Conservation (phyloP, 352 stramenopile genomes). For the Stramenopiles sp. region DNA sequence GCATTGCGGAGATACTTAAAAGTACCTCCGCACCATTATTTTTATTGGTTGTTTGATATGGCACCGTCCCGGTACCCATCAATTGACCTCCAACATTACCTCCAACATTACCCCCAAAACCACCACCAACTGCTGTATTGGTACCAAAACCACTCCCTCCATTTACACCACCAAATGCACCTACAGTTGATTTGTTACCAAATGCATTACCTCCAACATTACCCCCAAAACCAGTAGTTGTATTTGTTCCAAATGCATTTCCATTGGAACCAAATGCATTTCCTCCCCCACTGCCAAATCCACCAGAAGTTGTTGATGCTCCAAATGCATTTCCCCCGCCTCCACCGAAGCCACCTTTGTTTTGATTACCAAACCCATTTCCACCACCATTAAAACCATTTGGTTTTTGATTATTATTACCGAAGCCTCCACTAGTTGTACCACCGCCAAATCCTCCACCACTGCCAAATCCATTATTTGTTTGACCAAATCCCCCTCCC, state of each 20-base stretch:
- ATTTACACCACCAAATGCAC: too few relatives aligned
- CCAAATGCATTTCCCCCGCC: background rate
- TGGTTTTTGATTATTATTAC: background rate
- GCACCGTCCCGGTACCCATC: conserved; percentile 22
- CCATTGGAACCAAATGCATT: background rate
- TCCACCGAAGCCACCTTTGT: background rate
- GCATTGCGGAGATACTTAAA: conserved; percentile 42
- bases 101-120: too few relatives aligned
- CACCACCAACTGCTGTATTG: too few relatives aligned
- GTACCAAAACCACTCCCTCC: too few relatives aligned
- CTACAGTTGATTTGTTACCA: background rate
- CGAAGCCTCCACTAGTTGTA: background rate
- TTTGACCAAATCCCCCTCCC: background rate
- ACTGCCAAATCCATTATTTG: background rate
- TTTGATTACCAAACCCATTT: background rate
- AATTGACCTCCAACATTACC: too few relatives aligned
- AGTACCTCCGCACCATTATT: conserved; percentile 23
- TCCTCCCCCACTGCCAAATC: background rate
- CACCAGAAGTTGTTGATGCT: background rate
- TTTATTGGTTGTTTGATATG: conserved; percentile 37
- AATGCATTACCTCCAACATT: background rate
- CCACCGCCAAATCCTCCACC: background rate
- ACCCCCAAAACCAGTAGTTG: background rate
- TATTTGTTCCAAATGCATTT: background rate
- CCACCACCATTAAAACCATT: background rate